Evolutionary conservation across 108 stramenopile genomes (phyloP).

Genomic region (Discostella pseudostelligera): DNA sequence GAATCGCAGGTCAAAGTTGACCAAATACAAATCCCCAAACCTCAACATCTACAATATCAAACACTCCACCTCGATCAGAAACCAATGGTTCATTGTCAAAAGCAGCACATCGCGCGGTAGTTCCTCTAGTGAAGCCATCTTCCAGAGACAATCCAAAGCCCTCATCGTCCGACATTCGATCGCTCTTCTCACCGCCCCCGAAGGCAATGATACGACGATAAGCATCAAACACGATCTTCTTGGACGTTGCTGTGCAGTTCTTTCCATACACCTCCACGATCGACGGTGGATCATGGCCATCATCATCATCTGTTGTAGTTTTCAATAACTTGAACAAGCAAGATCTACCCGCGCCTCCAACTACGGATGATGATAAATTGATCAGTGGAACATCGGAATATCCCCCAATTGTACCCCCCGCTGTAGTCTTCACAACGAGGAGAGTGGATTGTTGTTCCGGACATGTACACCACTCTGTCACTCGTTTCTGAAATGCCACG

Average conservation of each 20-base stretch:
- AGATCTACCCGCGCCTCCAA: slow-evolving; percentile 50
- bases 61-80: slow-evolving; percentile 39
- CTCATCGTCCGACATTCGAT: slow-evolving; percentile 54
- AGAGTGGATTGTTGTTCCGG: slow-evolving; percentile 49
- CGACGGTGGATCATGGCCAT: no score
- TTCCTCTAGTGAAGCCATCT: slow-evolving; percentile 77
- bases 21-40: slow-evolving; percentile 65
- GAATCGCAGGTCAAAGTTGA: slow-evolving; percentile 27
- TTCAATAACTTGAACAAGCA: slow-evolving; percentile 48
- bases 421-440: slow-evolving; percentile 68
- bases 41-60: slow-evolving; percentile 72
- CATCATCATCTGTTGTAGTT: background rate
- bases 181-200: slow-evolving; percentile 59
- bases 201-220: slow-evolving; percentile 67
- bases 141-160: slow-evolving; percentile 82
- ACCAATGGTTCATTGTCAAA: slow-evolving; percentile 82
- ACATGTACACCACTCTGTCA: slow-evolving; percentile 34
- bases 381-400: slow-evolving; percentile 69
- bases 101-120: slow-evolving; percentile 75
- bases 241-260: slow-evolving; percentile 40
- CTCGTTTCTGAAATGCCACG: slow-evolving; percentile 55
- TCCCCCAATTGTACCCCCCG: slow-evolving; percentile 70
- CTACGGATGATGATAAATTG: slow-evolving; percentile 29
- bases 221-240: slow-evolving; percentile 51
- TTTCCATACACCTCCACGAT: slow-evolving; percentile 28